A percentile compares a stretch with the other conserved stretches of the same genome.
Conservation (phyloP, 768 basidiomycete species). For the Phylloporus arenicola region DNA sequence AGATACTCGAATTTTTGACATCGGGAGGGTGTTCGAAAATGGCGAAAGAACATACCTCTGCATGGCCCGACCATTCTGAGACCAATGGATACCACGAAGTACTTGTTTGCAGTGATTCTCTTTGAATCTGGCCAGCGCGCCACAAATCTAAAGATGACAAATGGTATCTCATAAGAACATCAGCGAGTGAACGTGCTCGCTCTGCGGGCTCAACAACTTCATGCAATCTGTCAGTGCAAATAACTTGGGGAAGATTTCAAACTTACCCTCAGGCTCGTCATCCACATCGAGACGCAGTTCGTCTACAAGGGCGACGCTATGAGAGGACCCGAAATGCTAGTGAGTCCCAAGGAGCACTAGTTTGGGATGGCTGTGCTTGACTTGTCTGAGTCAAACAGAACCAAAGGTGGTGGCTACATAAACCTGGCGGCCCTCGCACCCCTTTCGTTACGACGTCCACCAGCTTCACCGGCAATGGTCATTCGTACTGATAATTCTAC, state of each 20-base stretch:
- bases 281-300: too few relatives aligned
- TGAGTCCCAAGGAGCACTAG: background rate
- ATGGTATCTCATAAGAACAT: slow-evolving; percentile 15
- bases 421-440: slow-evolving; percentile 20
- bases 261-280: too few relatives aligned
- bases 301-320: too few relatives aligned
- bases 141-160: slow-evolving; percentile 4
- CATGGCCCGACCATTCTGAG: background rate
- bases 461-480: slow-evolving; percentile 21
- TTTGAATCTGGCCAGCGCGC: slow-evolving; percentile 14
- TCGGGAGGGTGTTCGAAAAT: slow-evolving; percentile 9
- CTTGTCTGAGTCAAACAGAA: slow-evolving; percentile 20
- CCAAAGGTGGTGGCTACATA: slow-evolving; percentile 27
- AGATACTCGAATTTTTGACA: background rate
- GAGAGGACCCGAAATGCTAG: too few relatives aligned
- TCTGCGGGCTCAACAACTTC: too few relatives aligned
- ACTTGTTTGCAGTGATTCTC: slow-evolving; percentile 4
- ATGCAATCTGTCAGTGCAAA: too few relatives aligned
- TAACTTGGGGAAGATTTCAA: too few relatives aligned
- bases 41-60: slow-evolving; percentile 9
- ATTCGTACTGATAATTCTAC: slow-evolving; percentile 36
- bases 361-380: slow-evolving; percentile 6
- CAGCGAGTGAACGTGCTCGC: too few relatives aligned
- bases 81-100: slow-evolving; percentile 10
- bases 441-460: slow-evolving; percentile 28